Evolutionary conservation across 139 green algal species (phyloP).

Genomic region (Nannochloris sp.): DNA sequence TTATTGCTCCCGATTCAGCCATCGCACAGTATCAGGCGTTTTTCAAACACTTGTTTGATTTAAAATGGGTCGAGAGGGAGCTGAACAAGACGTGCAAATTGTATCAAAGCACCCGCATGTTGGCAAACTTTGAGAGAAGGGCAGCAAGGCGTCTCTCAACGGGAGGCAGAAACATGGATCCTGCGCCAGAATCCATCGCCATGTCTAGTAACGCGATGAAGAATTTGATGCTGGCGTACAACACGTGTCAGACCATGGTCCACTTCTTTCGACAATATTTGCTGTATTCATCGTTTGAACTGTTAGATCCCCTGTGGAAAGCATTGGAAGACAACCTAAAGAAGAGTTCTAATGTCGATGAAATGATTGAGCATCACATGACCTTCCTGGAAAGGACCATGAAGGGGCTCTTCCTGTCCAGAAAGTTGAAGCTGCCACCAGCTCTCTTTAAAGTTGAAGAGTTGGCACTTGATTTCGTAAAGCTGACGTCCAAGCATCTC

Average conservation of each 20-base stretch:
- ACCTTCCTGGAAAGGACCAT: slow-evolving; percentile 50
- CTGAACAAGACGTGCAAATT: slow-evolving; percentile 52
- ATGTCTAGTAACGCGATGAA: neutral
- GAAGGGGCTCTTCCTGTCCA: slow-evolving; percentile 47
- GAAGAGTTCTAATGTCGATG: slow-evolving; percentile 46
- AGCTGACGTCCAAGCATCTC: slow-evolving; percentile 8
- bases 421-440: slow-evolving; percentile 33
- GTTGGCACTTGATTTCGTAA: slow-evolving; percentile 27
- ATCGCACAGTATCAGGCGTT: slow-evolving; percentile 85
- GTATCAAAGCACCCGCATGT: slow-evolving; percentile 39
- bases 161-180: neutral
- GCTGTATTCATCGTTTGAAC: slow-evolving; percentile 75
- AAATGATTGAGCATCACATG: slow-evolving; percentile 58
- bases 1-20: slow-evolving; percentile 61
- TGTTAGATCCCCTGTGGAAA: slow-evolving; percentile 69
- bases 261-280: slow-evolving; percentile 70
- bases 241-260: slow-evolving; percentile 54
- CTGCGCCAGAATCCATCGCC: neutral
- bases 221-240: slow-evolving; percentile 41
- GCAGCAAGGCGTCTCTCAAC: neutral
- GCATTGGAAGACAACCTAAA: slow-evolving; percentile 38
- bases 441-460: slow-evolving; percentile 31
- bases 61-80: slow-evolving; percentile 76
- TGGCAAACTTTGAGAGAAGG: slow-evolving; percentile 17
- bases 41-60: slow-evolving; percentile 73